A percentile compares a stretch with the other conserved stretches of the same genome.
Evolutionary conservation across 305 asterid species (phyloP).

Genomic region (Fraxinus xanthoxyloides): DNA sequence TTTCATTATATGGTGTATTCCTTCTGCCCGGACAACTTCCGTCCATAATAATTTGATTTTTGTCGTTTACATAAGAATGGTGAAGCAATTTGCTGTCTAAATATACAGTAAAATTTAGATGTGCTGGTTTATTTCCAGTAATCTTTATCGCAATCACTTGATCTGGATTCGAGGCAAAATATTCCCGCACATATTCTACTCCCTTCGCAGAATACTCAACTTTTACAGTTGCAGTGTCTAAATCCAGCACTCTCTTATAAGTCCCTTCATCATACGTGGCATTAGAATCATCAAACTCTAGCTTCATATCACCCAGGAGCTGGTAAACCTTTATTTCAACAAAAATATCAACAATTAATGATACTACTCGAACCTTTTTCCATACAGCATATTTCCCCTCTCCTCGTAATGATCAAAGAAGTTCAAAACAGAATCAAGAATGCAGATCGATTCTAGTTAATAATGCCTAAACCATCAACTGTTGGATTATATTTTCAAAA

Average conservation of each 20-base stretch:
- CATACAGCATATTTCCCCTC: not conserved
- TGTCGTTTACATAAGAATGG: constrained; percentile 40
- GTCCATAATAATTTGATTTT: constrained; percentile 54
- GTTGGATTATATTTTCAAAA: not conserved
- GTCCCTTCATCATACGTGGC: constrained; percentile 38
- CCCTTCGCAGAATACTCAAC: constrained; percentile 47
- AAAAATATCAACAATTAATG: not conserved
- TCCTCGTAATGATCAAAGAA: not conserved
- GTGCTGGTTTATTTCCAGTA: constrained; percentile 49
- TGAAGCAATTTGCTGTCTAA: constrained; percentile 65
- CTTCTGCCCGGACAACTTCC: constrained; percentile 57
- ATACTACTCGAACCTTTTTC: not conserved
- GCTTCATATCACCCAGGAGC: constrained; percentile 71
- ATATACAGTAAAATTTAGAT: constrained; percentile 46
- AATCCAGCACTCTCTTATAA: constrained; percentile 68
- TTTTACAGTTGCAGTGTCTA: constrained; percentile 63
- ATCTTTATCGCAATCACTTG: constrained; percentile 54
- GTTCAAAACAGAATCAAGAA: not conserved
- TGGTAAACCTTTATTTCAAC: constrained; percentile 60
- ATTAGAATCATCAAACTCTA: constrained; percentile 54
- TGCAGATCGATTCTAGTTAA: not conserved
- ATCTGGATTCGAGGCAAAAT: constrained; percentile 71
- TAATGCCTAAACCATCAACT: not conserved
- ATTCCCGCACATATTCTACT: constrained; percentile 51
- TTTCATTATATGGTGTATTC: constrained; percentile 29